These are phyloP conservation scores for Tetracladium setigerum DNA, from an alignment of 495 filamentous ascomycete genomes.

Conservation along the genomic window DNA sequence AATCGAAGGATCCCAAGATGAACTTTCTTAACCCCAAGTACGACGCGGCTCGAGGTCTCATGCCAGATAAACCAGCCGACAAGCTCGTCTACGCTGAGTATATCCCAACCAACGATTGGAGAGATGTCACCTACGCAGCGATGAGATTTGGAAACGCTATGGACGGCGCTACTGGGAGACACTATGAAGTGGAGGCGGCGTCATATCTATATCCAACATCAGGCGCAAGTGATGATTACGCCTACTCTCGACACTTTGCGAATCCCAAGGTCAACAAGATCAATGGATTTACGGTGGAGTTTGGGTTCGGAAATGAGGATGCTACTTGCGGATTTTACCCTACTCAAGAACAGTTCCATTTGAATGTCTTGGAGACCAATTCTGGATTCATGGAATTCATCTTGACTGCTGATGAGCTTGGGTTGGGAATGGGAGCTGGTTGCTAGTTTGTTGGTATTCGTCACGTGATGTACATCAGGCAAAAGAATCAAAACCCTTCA, in stretches of 20 bases:
- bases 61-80: conserved; percentile 14
- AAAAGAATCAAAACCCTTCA: neutral
- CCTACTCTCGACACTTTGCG: conserved; percentile 22
- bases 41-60: conserved; percentile 29
- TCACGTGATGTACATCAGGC: neutral
- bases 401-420: neutral
- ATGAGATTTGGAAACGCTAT: conserved; percentile 23
- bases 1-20: conserved; percentile 22
- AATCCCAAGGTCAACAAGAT: conserved; percentile 26
- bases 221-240: conserved; percentile 31
- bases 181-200: conserved; percentile 24
- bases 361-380: conserved; percentile 28
- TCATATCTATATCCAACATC: conserved; percentile 29
- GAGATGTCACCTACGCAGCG: conserved; percentile 17
- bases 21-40: conserved; percentile 31
- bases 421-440: neutral
- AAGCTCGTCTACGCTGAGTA: conserved; percentile 28
- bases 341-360: conserved; percentile 22
- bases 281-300: conserved; percentile 34
- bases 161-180: conserved; percentile 22
- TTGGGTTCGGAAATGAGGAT: conserved; percentile 29
- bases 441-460: neutral
- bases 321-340: conserved; percentile 30
- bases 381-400: conserved; percentile 33
- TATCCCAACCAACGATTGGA: conserved; percentile 21